Base-by-base conservation (phyloP, 257 asterid species). In the Rehmannia glutinosa region DNA sequence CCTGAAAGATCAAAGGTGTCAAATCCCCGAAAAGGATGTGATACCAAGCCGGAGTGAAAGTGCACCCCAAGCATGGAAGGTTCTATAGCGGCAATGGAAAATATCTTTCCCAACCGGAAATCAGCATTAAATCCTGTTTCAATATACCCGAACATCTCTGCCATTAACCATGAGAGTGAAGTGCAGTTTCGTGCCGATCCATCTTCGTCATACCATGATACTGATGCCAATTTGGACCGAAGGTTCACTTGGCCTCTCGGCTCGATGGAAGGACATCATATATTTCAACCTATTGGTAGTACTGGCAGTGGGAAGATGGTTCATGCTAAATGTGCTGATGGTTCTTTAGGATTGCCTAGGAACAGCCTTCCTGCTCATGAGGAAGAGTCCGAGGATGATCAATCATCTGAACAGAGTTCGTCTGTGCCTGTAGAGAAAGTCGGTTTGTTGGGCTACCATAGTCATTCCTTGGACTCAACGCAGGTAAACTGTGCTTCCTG, bases 11-110 rank as follows among this genome's bases (percentile, higher is more conserved):
- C 75, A 61, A 32, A 64, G 78, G 56, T 72, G 67, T 62, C 76
- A 64, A 43, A 60, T 63, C 66, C 69, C 65, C 21, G 78, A 60
- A 62, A 78, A 78, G 66, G 82, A 73, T 56, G 60, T 67, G 30
- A 49, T 67, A 12, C 84, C 87, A 17, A 65, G 73, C 67, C 81
- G 87, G 62, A 73, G 87, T 46, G 87, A 50, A 49, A 82, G 87
- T 75, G 87, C 87, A 43, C 87, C 87, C 87, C 87, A 3, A 82
- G 84, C 80, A 78, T 82, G 84, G 87, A 74, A 64, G 87, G 82
- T 66, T 82, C 87, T 39, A 25, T 64, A 21, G 67, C 80, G 2
- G 80, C 87, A 17, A 17, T 82, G 1, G 82, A 68, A 68, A 70
- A 47, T 68, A 73, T 78, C 20, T 32, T 70, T 62, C 63, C 82